These are phyloP conservation scores for Pleurotus tuoliensis DNA, from an alignment of 768 basidiomycete species.

Conservation along the genomic window DNA sequence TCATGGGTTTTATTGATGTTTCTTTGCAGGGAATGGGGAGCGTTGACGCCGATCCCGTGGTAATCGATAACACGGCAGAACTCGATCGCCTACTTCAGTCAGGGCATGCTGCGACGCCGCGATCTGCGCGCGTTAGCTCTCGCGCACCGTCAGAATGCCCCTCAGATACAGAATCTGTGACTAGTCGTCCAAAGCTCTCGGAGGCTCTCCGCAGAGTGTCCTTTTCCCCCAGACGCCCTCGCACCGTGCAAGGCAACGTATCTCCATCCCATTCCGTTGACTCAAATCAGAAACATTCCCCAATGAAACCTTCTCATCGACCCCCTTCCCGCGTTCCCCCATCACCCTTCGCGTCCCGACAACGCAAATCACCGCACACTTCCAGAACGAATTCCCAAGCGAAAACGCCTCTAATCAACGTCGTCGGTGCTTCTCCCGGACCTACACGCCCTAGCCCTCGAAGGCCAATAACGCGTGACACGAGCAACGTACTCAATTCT, in stretches of 20 bases:
- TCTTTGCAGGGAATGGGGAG: slow-evolving; percentile 24
- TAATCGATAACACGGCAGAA: slow-evolving; percentile 60
- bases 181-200: slow-evolving; percentile 58
- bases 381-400: not conserved
- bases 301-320: slow-evolving; percentile 1
- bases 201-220: slow-evolving; percentile 68
- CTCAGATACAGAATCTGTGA: slow-evolving; percentile 48
- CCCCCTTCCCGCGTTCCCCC: not conserved
- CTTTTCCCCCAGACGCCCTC: slow-evolving; percentile 76
- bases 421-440: slow-evolving; percentile 6
- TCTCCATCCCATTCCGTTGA: slow-evolving; percentile 1
- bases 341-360: not conserved
- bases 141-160: slow-evolving; percentile 45
- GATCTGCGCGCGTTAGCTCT: slow-evolving; percentile 41
- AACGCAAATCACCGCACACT: not conserved
- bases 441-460: slow-evolving; percentile 11
- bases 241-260: slow-evolving; percentile 34
- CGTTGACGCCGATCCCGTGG: slow-evolving; percentile 49
- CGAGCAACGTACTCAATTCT: not conserved
- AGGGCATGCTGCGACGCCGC: slow-evolving; percentile 38
- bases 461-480: not conserved
- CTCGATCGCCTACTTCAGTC: slow-evolving; percentile 58
- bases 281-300: slow-evolving; percentile 4
- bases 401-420: not conserved
- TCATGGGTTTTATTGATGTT: not conserved